Base-by-base conservation (phyloP, 2,329 filamentous ascomycete genomes). In the Albifimbria verrucaria region DNA sequence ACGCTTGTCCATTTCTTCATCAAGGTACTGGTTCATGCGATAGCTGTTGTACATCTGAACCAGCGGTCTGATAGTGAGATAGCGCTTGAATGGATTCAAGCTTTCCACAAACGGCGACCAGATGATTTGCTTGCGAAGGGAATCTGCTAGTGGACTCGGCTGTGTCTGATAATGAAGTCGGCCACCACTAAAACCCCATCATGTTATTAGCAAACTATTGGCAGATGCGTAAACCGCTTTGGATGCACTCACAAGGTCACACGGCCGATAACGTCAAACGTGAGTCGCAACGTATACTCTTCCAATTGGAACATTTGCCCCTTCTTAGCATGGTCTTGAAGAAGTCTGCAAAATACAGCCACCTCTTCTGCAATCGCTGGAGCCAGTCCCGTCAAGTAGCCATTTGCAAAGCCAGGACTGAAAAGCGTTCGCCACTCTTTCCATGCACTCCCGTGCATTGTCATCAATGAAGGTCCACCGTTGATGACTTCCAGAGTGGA, bases 31-130 rank as follows among this genome's bases (percentile, higher is more conserved):
- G 20, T 47, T 47, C 44, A 47, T 47, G 7, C 44, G 44, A 23
- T 47, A 47, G 44, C 44, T 47, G 44, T 47, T 47, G 44, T 47
- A 47, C 23, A n/a, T 47, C 23, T 47, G 44, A 7, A 47, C 24
- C 20, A 47, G 17, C 4, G 44, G 44, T 23, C 44, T 21, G 23
- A 47, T 25, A 7, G 18, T 47, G 21, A 47, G 20, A 10, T 26
- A 47, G 21, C 44, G 44, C 22, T 47, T 47, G 9, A 47, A 26
- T 7, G 44, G 44, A 18, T 47, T 47, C 22, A 47, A n/a, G 22
- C 44, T 47, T 26, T 47, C 26, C 7, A 23, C 44, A 23, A 47
- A 47, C 7, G 44, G 44, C 10, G 21, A 25, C 44, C 44, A 47
- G 44, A 47, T 21, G 17, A 47, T 47, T 26, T 47, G 44, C 24